Evolutionary conservation across 176 grass and related monocot genomes (phyloP).

Genomic region (Oryza longistaminata): DNA sequence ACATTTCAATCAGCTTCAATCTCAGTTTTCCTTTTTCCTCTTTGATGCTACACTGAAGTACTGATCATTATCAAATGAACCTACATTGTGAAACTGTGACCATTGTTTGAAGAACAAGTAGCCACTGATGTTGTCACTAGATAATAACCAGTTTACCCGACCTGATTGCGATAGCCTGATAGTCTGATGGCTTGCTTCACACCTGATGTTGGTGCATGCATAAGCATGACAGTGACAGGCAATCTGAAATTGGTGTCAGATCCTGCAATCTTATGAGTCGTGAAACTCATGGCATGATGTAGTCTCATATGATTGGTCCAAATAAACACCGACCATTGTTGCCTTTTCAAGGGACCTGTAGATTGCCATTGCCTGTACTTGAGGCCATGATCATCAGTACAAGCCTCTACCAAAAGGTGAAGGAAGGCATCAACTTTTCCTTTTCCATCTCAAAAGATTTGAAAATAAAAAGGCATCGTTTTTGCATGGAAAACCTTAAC

Average conservation of each 20-base stretch:
- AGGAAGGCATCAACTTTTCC: not conserved
- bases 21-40: not conserved
- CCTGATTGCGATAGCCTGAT: not conserved
- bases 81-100: not conserved
- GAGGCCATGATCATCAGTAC: not conserved
- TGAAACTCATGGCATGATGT: not conserved
- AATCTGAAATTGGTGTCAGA: not conserved
- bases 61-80: not conserved
- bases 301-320: not conserved
- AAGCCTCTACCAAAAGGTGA: not conserved
- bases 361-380: not conserved
- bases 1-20: not conserved
- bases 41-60: not conserved
- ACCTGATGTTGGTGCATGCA: conserved; percentile 8
- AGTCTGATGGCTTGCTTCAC: not conserved
- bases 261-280: not conserved
- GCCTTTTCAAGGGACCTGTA: not conserved
- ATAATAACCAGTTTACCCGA: not conserved
- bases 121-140: not conserved
- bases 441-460: not conserved
- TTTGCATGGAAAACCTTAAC: not conserved
- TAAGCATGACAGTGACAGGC: not conserved
- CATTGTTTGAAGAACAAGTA: not conserved
- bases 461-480: not conserved
- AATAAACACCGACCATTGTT: not conserved